Percentiles rank a stretch among this genome's conserved stretches.
Conservation (phyloP, 305 asterid genomes). For the Solanum hybrid region DNA sequence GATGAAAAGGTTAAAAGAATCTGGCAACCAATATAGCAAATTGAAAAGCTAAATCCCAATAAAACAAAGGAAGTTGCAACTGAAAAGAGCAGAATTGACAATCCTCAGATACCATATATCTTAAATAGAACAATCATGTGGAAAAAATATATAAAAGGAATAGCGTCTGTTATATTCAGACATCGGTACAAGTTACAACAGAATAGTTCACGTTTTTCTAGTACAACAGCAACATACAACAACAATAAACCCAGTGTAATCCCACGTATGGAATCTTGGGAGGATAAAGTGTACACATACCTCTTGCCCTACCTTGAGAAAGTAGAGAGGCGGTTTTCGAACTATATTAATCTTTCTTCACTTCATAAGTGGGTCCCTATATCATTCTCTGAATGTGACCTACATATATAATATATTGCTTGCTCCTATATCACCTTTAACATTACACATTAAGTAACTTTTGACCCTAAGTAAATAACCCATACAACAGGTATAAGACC, state of each 20-base stretch:
- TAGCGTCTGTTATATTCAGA: background rate
- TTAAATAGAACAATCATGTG: background rate
- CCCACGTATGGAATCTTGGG: background rate
- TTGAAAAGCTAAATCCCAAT: no score
- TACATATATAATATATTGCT: background rate
- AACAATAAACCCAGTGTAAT: background rate
- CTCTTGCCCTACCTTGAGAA: background rate
- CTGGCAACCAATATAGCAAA: no score
- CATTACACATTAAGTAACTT: background rate
- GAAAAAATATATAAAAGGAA: background rate
- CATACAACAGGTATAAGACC: background rate
- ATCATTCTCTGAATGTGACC: background rate
- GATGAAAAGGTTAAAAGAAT: no score
- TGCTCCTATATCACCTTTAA: background rate
- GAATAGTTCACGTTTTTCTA: background rate
- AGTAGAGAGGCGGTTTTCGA: background rate
- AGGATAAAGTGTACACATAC: background rate
- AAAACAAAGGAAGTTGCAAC: no score
- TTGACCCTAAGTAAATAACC: background rate
- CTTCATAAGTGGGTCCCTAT: background rate
- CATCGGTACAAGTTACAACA: background rate
- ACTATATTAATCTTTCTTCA: background rate
- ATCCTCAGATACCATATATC: background rate
- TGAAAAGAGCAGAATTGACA: no score
- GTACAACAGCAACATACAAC: background rate